phyloP scores from a whole-genome alignment of 345 rosid species.

The Eutrema japonicum region DNA sequence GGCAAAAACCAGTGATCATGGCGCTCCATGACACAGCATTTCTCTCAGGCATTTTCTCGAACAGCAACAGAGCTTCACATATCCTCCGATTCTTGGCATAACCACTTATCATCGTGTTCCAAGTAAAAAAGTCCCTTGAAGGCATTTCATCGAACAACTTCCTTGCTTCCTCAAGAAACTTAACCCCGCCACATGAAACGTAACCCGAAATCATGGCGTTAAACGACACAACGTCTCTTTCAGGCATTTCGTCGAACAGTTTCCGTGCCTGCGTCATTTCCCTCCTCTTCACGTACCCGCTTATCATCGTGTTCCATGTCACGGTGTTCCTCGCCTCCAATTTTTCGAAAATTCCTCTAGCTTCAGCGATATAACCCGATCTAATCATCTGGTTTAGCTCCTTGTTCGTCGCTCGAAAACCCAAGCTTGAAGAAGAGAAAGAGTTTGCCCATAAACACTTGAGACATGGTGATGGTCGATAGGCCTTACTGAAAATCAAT shows the following conservation, averaged over 20 bases:
- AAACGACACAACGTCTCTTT: slow-evolving; percentile 63
- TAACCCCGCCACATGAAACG: slow-evolving; percentile 51
- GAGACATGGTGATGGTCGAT: not conserved
- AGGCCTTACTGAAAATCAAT: slow-evolving; percentile 9
- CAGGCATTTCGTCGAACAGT: slow-evolving; percentile 68
- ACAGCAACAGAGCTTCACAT: slow-evolving; percentile 57
- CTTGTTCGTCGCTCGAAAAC: slow-evolving; percentile 49
- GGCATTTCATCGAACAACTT: slow-evolving; percentile 47
- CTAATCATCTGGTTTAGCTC: slow-evolving; percentile 54
- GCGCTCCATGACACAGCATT: slow-evolving; percentile 57
- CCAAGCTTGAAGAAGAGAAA: slow-evolving; percentile 24
- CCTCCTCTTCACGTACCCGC: slow-evolving; percentile 55
- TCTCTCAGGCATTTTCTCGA: slow-evolving; percentile 60
- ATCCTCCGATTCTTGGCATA: slow-evolving; percentile 64
- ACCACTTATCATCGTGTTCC: slow-evolving; percentile 85
- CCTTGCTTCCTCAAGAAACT: slow-evolving; percentile 46
- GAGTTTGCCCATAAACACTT: slow-evolving; percentile 9
- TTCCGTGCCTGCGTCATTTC: slow-evolving; percentile 54
- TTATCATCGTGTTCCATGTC: slow-evolving; percentile 73
- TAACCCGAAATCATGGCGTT: slow-evolving; percentile 72
- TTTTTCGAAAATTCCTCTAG: slow-evolving; percentile 55
- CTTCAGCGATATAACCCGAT: slow-evolving; percentile 54
- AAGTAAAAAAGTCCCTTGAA: slow-evolving; percentile 46
- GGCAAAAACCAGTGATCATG: slow-evolving; percentile 65
- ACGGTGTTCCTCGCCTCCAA: slow-evolving; percentile 48